A percentile compares a stretch with the other conserved stretches of the same genome.
Conservation (phyloP, 1,284 basidiomycete species). For the Ganoderma lucidum region DNA sequence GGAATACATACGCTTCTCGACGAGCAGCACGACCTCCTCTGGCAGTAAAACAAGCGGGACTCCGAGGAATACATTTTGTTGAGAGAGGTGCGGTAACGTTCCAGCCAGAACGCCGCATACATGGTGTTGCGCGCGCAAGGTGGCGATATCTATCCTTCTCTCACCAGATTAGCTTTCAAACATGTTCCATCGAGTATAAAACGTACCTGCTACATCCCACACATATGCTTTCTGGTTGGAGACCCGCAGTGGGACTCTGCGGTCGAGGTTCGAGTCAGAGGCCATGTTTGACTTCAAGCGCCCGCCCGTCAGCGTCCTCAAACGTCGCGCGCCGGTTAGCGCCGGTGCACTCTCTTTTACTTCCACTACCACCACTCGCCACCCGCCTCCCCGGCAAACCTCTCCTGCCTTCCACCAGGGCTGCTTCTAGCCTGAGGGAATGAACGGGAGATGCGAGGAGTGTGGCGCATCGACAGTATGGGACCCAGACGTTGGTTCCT, state of each 20-base stretch:
- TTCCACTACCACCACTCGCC: conserved; percentile 20
- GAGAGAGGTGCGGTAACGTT: conserved; percentile 92
- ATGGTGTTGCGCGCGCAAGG: conserved; percentile 79
- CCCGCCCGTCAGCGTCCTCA: conserved; percentile 17
- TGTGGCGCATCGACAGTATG: conserved; percentile 62
- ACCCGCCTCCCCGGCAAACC: neutral
- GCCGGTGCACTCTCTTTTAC: neutral
- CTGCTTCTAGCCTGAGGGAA: conserved; percentile 28
- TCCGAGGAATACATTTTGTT: conserved; percentile 97
- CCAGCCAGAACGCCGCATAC: conserved; percentile 90
- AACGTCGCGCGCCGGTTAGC: neutral
- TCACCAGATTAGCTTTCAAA: conserved; percentile 23
- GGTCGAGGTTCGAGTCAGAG: conserved; percentile 31
- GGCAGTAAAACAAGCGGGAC: conserved; percentile 88
- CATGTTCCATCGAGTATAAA: neutral
- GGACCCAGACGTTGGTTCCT: conserved; percentile 64
- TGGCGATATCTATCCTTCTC: conserved; percentile 72
- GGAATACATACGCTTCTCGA: conserved; percentile 73
- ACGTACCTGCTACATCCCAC: conserved; percentile 80
- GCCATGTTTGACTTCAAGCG: conserved; percentile 25
- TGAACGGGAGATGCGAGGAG: conserved; percentile 51
- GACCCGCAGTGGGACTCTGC: conserved; percentile 55
- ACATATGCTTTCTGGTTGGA: conserved; percentile 78
- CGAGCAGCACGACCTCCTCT: conserved; percentile 91
- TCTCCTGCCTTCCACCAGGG: conserved; percentile 1